Percentiles rank a stretch among this genome's conserved stretches.
These are phyloP conservation scores for Porphyra umbilicalis DNA, from an alignment of 31 red algal genomes.

Conservation along the genomic window DNA sequence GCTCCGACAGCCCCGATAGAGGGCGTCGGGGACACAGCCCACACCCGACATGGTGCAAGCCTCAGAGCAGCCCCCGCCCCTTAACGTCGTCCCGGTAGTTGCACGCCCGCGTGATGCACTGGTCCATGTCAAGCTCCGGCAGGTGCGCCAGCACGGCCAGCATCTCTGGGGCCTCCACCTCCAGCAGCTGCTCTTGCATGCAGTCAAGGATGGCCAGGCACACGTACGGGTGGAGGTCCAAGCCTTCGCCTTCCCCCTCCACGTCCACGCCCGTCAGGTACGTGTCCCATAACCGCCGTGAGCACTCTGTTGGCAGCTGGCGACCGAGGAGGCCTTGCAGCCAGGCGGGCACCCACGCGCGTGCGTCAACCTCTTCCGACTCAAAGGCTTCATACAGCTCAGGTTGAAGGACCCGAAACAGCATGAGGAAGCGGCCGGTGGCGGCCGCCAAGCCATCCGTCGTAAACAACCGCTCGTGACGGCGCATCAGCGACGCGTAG, in stretches of 20 bases:
- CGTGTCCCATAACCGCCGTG: constrained; percentile 77
- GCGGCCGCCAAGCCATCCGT: constrained; percentile 29
- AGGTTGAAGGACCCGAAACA: constrained; percentile 59
- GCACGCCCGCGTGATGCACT: constrained; percentile 62
- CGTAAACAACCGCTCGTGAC: constrained; percentile 44
- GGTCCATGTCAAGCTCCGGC: constrained; percentile 69
- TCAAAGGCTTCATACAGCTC: constrained; percentile 77
- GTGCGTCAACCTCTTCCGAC: constrained; percentile 74
- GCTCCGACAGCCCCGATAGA: no score
- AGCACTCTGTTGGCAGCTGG: constrained; percentile 46
- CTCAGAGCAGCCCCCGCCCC: constrained; percentile 59
- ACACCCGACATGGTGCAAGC: no score
- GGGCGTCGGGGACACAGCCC: no score
- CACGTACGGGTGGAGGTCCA: constrained; percentile 72
- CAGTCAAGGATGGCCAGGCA: constrained; percentile 77
- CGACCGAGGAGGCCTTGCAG: constrained; percentile 55
- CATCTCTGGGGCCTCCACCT: constrained; percentile 82
- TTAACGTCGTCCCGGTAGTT: constrained; percentile 56
- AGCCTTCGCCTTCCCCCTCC: constrained; percentile 7
- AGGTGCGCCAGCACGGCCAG: constrained; percentile 49
- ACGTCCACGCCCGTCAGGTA: constrained; percentile 45
- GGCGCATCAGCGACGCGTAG: constrained; percentile 60
- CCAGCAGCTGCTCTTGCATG: constrained; percentile 69
- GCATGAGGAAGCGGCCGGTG: constrained; percentile 56
- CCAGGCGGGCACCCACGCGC: constrained; percentile 62